Conservation (phyloP, 1,284 basidiomycete species). For the Melampsora larici-populina region DNA sequence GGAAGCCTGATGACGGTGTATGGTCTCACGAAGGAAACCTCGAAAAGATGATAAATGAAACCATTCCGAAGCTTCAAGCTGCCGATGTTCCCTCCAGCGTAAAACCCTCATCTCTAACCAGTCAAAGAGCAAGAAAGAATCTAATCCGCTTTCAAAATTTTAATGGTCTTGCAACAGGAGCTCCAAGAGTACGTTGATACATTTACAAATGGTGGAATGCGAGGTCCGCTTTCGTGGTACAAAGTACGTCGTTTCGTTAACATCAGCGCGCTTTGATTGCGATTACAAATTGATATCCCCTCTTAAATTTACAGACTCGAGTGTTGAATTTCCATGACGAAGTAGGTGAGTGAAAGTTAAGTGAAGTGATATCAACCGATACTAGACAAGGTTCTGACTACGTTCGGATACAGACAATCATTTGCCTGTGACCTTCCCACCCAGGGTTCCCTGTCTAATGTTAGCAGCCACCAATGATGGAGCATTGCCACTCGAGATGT, state of each 20-base stretch:
- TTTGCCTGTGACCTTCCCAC: background rate
- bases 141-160: background rate
- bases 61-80: background rate
- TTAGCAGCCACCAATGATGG: background rate
- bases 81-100: background rate
- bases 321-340: background rate
- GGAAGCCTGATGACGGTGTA: background rate
- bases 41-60: background rate
- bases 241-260: background rate
- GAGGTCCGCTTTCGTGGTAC: background rate
- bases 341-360: background rate
- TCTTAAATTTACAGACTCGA: background rate
- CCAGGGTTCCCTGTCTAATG: background rate
- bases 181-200: conserved; percentile 1
- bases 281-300: background rate
- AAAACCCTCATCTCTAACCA: background rate
- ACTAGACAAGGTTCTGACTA: too few species aligned
- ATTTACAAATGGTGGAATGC: background rate
- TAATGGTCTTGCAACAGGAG: background rate
- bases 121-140: background rate
- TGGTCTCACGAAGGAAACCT: background rate
- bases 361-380: too few species aligned
- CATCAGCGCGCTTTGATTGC: background rate
- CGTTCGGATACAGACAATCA: background rate
- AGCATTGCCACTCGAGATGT: background rate